Percentiles rank a stretch among this genome's conserved stretches.
phyloP scores from a whole-genome alignment of 495 filamentous ascomycete genomes.

The Penicillium pulvis region DNA sequence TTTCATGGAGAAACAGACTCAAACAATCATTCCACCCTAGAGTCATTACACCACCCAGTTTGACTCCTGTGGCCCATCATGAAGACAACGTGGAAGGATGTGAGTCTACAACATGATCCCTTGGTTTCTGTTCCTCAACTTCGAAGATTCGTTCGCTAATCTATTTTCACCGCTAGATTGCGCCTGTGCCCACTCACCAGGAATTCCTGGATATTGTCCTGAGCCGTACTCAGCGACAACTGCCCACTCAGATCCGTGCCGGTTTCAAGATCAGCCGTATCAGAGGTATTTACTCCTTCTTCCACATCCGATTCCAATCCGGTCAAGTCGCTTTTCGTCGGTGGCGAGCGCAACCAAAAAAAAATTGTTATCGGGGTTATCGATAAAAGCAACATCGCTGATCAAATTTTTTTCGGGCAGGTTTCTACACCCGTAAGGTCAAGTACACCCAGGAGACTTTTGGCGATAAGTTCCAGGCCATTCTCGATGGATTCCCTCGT shows the following conservation, averaged over 20 bases:
- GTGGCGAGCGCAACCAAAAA: constrained; percentile 9
- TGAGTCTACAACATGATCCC: constrained; percentile 22
- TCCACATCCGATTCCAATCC: background rate
- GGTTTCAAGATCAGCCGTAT: constrained; percentile 98
- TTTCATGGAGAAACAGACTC: constrained; percentile 31
- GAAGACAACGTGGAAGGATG: constrained; percentile 76
- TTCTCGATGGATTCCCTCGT: constrained; percentile 91
- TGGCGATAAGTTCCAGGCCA: constrained; percentile 84
- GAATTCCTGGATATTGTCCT: constrained; percentile 98
- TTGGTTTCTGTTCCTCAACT: background rate
- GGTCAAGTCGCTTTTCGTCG: background rate
- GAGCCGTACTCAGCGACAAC: constrained; percentile 86
- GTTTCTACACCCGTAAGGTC: constrained; percentile 96
- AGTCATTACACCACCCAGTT: constrained; percentile 20
- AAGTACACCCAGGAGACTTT: constrained; percentile 99
- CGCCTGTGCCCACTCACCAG: constrained; percentile 88
- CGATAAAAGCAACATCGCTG: constrained; percentile 30
- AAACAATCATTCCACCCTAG: constrained; percentile 31
- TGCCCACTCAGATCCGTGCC: constrained; percentile 93
- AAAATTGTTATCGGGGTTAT: constrained; percentile 29
- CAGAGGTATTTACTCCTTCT: constrained; percentile 53
- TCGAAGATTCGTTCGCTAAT: constrained; percentile 17
- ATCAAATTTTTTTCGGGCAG: constrained; percentile 44
- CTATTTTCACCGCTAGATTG: constrained; percentile 58
- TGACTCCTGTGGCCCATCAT: constrained; percentile 52